Evolutionary conservation across 768 basidiomycete species (phyloP).

Genomic region (Basidioascus undulatus): DNA sequence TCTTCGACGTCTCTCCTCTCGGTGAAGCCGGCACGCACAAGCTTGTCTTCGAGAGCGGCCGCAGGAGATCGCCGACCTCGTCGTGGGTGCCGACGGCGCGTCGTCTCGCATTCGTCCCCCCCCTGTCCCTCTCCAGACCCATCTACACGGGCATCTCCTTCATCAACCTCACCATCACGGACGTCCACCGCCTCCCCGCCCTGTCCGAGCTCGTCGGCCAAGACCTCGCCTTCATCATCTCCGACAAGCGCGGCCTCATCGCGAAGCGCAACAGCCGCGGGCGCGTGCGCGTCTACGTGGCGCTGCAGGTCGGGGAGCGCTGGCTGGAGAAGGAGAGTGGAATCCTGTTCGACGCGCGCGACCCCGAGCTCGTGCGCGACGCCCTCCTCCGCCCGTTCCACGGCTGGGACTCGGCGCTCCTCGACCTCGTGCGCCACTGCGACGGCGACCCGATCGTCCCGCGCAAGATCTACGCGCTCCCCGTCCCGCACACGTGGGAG

Average conservation of each 20-base stretch:
- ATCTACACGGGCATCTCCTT: conserved; percentile 17
- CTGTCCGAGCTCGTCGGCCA: conserved; percentile 15
- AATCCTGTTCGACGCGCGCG: conserved; percentile 3
- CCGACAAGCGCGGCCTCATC: conserved; percentile 14
- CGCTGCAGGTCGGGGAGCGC: conserved; percentile 4
- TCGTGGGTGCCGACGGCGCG: conserved; percentile 24
- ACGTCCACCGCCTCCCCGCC: conserved; percentile 10
- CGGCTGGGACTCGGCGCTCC: conserved; percentile 5
- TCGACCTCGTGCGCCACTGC: conserved; percentile 7
- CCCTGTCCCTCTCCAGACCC: conserved; percentile 17
- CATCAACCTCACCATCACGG: conserved; percentile 10
- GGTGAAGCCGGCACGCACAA: conserved; percentile 1
- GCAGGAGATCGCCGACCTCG: conserved; percentile 5
- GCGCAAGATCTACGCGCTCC: conserved; percentile 8
- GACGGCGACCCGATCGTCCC: conserved; percentile 7
- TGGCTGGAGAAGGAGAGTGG: conserved; percentile 8
- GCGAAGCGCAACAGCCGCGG: conserved; percentile 19
- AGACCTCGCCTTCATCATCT: conserved; percentile 16
- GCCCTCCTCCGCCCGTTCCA: conserved; percentile 4
- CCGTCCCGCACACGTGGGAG: conserved; percentile 5
- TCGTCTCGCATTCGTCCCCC: conserved; percentile 21
- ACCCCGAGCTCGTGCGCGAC: not conserved
- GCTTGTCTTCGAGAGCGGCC: conserved; percentile 7
- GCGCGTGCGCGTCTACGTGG: conserved; percentile 13
- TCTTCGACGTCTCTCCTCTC: not conserved